Evolutionary conservation across 1,284 basidiomycete genomes (phyloP), one percentile per base, ranked within the genome.

Genomic region (Cryptococcus hybrid): DNA sequence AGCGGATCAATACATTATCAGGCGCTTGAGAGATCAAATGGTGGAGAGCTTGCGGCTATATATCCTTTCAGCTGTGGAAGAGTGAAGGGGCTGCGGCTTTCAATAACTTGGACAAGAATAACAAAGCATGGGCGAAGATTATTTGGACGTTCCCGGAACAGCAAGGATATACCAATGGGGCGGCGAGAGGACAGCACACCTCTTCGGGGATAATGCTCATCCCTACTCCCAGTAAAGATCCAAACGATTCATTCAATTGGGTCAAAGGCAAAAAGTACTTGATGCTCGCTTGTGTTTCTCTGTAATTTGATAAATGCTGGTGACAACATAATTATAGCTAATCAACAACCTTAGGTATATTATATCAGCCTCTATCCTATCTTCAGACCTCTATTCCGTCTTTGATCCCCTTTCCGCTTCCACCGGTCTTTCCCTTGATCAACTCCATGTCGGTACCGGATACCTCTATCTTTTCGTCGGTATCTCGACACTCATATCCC

Each of bases 171-270:
- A 64, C 45, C 47, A 62, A 49, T 62, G 64, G 49, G 56, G 58
- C 44, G 63, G n/a, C n/a, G 43, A 18, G 43, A 44, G 24, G 61
- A 8, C 58, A 63, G 52, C 12, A 30, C 9, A 37, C 54, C 15
- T 35, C 45, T 42, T 55, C 56, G 40, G 59, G 58, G 37, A 60
- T 64, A 24, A 60, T 56, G 5, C 58, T 66, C 18, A 61, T 66
- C 13, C 67, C 67, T 6, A 55, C 57, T 5, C 67, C 67, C 0
- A 56, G 52, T 15, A 45, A 51, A 15, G 60, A 63, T 52, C 60
- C 60, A 4, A 50, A 57, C 2, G 67, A 68, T 55, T 65, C 67
- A 9, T 60, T 68, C 45, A 68, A 68, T 49, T 68, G 67, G 67
- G 54, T 59, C 4, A 47, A 49, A 42, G 43, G 36, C 3, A 50